phyloP scores from a whole-genome alignment of 2,329 filamentous ascomycete species.

The Cercospora brassicicola region DNA sequence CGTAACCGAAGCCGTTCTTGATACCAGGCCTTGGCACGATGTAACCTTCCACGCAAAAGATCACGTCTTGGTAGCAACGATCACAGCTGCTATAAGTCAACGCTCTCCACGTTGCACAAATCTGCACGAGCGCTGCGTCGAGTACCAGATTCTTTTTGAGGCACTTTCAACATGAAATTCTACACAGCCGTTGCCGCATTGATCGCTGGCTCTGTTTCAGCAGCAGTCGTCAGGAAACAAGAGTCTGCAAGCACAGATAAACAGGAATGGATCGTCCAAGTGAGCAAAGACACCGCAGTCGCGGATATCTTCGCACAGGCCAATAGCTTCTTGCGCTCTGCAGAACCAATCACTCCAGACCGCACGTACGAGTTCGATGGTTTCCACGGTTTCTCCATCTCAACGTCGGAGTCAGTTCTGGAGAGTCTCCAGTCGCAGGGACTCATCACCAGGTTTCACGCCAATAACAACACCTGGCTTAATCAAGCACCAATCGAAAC shows the following conservation, averaged over 20 bases:
- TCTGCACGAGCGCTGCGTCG: no score
- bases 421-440: conserved; percentile 34
- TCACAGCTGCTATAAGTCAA: background rate
- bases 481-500: conserved; percentile 40
- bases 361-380: conserved; percentile 42
- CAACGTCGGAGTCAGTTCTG: conserved; percentile 34
- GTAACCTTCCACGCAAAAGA: background rate
- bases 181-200: conserved; percentile 22
- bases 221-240: conserved; percentile 18
- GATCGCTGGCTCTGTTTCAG: conserved; percentile 21
- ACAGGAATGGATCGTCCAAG: conserved; percentile 26
- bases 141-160: background rate
- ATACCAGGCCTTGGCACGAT: background rate
- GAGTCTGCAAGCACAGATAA: conserved; percentile 15
- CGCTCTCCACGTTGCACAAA: background rate
- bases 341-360: conserved; percentile 16
- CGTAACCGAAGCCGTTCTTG: background rate
- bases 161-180: conserved; percentile 12
- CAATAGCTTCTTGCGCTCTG: conserved; percentile 4
- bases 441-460: conserved; percentile 39
- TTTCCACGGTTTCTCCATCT: conserved; percentile 44
- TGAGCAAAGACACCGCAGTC: conserved; percentile 21
- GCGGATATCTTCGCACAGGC: conserved; percentile 18
- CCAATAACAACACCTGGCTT: conserved; percentile 42
- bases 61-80: background rate